These are phyloP conservation scores for Ophiosphaerella narmari DNA, from an alignment of 2,329 filamentous ascomycete genomes.

Conservation along the genomic window DNA sequence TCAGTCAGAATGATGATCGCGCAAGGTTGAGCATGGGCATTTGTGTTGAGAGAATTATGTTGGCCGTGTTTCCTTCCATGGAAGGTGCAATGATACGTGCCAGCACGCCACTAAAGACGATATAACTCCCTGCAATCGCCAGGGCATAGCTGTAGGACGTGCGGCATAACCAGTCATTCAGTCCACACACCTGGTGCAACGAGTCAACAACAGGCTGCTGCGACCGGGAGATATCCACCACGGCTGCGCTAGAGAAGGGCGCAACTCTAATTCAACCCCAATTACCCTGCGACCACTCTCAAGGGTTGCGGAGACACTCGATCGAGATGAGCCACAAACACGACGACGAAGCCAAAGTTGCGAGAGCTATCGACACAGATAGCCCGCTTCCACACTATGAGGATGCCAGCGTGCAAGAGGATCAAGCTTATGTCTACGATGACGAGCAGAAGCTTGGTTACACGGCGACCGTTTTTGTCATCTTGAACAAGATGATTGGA, in stretches of 20 bases:
- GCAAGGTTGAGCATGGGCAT: conserved; percentile 11
- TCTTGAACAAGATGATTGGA: conserved; percentile 40
- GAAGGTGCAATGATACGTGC: conserved; percentile 2
- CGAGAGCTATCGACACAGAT: conserved; percentile 15
- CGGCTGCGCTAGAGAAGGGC: conserved; percentile 5
- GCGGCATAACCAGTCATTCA: conserved; percentile 10
- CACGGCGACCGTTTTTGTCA: conserved; percentile 41
- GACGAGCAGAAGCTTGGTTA: conserved; percentile 41
- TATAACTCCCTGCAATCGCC: conserved; percentile 23
- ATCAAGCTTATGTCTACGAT: conserved; percentile 38
- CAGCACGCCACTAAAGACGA: conserved; percentile 17
- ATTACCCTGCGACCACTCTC: background rate
- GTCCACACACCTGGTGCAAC: conserved; percentile 1
- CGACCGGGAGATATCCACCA: background rate
- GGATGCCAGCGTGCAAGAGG: conserved; percentile 34
- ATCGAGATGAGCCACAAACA: conserved; percentile 25
- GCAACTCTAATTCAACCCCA: conserved; percentile 19
- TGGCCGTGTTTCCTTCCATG: conserved; percentile 9
- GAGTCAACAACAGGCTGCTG: background rate
- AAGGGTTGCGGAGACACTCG: background rate
- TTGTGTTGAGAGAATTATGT: conserved; percentile 6
- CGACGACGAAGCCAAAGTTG: conserved; percentile 28
- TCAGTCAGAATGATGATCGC: conserved; percentile 32
- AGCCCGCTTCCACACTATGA: conserved; percentile 21
- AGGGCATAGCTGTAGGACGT: conserved; percentile 8